Conservation (phyloP, 2,329 filamentous ascomycete genomes). For the Aspergillus piperis region DNA sequence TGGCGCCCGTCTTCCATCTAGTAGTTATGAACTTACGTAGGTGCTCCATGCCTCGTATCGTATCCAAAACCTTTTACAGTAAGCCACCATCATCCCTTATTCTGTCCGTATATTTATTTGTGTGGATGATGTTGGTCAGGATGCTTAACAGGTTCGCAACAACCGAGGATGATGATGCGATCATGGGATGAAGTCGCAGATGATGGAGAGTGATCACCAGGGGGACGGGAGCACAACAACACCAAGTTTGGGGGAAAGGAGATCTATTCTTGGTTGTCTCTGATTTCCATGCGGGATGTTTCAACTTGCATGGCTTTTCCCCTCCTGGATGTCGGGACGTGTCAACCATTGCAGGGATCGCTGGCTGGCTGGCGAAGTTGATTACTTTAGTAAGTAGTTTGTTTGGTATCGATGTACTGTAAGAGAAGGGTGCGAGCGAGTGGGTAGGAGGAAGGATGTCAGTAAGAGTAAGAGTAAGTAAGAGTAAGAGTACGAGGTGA, state of each 20-base stretch:
- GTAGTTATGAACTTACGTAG: neutral
- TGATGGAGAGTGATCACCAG: neutral
- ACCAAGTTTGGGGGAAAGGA: neutral
- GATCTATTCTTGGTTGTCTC: slow-evolving; percentile 9
- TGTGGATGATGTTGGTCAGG: no score
- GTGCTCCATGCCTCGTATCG: neutral
- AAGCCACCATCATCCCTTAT: no score
- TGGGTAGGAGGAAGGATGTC: no score
- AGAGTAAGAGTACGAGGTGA: no score
- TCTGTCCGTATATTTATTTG: no score
- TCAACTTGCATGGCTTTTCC: slow-evolving; percentile 6
- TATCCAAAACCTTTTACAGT: neutral
- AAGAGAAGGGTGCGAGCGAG: neutral
- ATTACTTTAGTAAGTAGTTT: neutral
- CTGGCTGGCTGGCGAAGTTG: slow-evolving; percentile 6
- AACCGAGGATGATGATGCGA: neutral
- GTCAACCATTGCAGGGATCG: slow-evolving; percentile 23
- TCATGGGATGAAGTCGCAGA: neutral
- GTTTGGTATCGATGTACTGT: neutral
- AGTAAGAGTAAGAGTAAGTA: no score
- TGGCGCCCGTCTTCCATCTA: neutral
- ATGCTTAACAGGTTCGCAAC: neutral
- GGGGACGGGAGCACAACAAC: neutral
- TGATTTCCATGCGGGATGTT: slow-evolving; percentile 9
- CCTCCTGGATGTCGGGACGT: slow-evolving; percentile 13